Base-by-base conservation (phyloP, 2,329 filamentous ascomycete species). In the Calonectria pteridis region DNA sequence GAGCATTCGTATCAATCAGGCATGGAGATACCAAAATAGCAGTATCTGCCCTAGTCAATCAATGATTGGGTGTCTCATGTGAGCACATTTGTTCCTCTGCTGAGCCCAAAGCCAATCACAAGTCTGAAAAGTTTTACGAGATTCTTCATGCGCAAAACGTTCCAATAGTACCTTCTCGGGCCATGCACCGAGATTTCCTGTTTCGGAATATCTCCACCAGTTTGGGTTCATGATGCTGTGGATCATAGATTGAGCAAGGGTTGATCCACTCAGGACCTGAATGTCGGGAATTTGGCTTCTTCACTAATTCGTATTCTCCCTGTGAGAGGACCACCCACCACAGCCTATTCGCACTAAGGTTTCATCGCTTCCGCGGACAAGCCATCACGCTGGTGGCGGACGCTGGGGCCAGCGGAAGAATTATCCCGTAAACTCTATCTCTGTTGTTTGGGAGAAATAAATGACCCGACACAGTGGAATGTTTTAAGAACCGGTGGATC, bases 401-500 rank as follows among this genome's bases (percentile, higher is more conserved):
- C 33, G 35, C 55, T 62, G 35, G 26, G 55, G 33, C 55, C 55
- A 62, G 43, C 55, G 33, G 55, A 62, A 37, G 55, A 62, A 62
- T 62, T 62, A 40, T 62, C 31, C 55, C 55, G 33, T 62, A 40
- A 62, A 62, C 23, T 40, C 55, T 28, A 40, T 62, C 55, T 28
- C 18, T 10, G 18, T 35, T 28, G 35, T 37, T 37, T 58, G 13
- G 23, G 31, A 26, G n/a, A 20, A 40, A 26, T 40, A 16, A 1
- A 40, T 67, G 50, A 65, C 33, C 28, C 23, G 69, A 49, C 33
- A 28, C 11, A 46, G 46, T 71, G 63, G 63, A 4, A 58, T 33
- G 69, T 50, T 71, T 67, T 40, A 14, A 46, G 29, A 35, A 7
- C 29, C 43, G 11, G 43, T 63, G 63, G 40, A 71, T 43, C 53